Evolutionary conservation across 495 filamentous ascomycete species (phyloP).

Genomic region (Cladorrhinum samala): DNA sequence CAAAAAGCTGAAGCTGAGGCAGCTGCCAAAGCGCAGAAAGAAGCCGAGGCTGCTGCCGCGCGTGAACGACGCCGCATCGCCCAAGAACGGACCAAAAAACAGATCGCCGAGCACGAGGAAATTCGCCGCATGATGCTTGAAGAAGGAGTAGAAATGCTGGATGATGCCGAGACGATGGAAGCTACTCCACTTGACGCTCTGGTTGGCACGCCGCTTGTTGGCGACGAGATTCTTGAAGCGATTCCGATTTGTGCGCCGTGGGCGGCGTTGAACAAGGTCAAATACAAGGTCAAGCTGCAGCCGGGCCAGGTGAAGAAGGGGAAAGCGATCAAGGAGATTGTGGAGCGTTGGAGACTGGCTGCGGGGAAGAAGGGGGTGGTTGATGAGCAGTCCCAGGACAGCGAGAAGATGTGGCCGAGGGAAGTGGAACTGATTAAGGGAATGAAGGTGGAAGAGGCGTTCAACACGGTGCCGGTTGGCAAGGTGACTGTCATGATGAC

Average conservation of each 20-base stretch:
- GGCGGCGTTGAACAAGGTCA: constrained; percentile 67
- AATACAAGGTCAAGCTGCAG: constrained; percentile 90
- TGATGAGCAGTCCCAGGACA: constrained; percentile 53
- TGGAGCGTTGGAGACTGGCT: constrained; percentile 65
- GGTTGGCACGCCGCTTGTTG: constrained; percentile 67
- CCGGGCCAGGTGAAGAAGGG: constrained; percentile 88
- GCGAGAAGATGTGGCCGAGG: constrained; percentile 70
- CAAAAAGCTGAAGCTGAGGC: constrained; percentile 50
- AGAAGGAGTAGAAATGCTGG: constrained; percentile 39
- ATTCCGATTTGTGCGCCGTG: constrained; percentile 91
- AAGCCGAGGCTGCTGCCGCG: constrained; percentile 57
- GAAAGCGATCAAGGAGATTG: constrained; percentile 85
- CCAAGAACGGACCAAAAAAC: constrained; percentile 62
- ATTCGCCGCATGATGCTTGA: constrained; percentile 51
- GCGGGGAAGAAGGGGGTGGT: constrained; percentile 50
- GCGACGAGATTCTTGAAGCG: constrained; percentile 83
- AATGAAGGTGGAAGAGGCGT: constrained; percentile 75
- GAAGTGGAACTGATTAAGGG: constrained; percentile 78
- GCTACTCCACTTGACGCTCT: constrained; percentile 64
- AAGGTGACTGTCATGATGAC: constrained; percentile 75
- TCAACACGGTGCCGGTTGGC: constrained; percentile 75
- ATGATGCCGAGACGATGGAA: constrained; percentile 51
- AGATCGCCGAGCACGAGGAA: constrained; percentile 60
- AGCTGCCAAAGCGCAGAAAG: constrained; percentile 42
- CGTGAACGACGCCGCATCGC: constrained; percentile 69